Base-by-base conservation (phyloP, 1,284 basidiomycete species). In the Cutaneotrichosporon cutaneum region DNA sequence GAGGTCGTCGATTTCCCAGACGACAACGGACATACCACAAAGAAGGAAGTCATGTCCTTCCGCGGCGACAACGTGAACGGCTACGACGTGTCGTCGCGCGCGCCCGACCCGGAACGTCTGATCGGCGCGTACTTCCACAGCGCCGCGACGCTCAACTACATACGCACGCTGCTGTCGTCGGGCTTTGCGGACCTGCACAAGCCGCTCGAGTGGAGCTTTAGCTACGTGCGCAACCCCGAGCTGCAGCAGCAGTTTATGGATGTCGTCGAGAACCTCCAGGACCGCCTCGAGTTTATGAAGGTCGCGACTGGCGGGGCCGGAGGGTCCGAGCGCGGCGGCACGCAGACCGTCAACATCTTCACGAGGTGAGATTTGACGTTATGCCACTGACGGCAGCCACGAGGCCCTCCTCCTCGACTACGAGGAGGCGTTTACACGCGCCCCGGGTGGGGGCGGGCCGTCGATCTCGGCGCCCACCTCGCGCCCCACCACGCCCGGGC, bases 61-160 rank as follows among this genome's bases (percentile, higher is more conserved):
- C 92, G 94, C 71, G 95, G 96, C 2, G 94, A 99, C 81, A 98
- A 96, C 73, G 89, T 99, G 51, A 98, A 99, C 69, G 92, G 94
- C 82, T 89, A 81, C 74, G 71, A 75, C 24, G 63, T 77, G 36
- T 82, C 87, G 54, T 90, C 95, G 63, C 87, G 95, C 54, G 86
- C 82, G 0, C 92, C 95, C 0, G 78, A 97, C 77, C 94, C 95
- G 0, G 88, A 94, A 66, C 84, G 95, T 36, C 82, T 99, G 13
- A 11, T 39, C 65, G 92, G 90, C 68, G 93, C 95, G 4, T 98
- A 99, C 83, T 98, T 97, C 81, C 90, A 98, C 81, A 96, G 93
- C 0, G 86, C 92, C 0, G 86, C 94, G 1, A 98, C 96, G 0
- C 83, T 98, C 55, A 98, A 98, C 81, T 89, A 95, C 80, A 85